These are phyloP conservation scores for Sporothrix globosa DNA, from an alignment of 2,329 filamentous ascomycete genomes.

Conservation along the genomic window DNA sequence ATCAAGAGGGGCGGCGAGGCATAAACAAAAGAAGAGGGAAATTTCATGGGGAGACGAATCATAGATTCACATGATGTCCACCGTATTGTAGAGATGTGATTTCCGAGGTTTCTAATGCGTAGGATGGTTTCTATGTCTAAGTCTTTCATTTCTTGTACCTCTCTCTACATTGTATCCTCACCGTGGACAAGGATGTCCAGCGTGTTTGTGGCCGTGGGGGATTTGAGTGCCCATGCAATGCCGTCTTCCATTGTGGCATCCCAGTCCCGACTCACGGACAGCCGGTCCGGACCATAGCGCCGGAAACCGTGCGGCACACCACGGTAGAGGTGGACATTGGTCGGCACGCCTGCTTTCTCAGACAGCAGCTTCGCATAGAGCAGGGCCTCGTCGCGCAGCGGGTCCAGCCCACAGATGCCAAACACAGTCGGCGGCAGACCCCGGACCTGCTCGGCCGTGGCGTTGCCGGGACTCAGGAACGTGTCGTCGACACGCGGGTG, in stretches of 20 bases:
- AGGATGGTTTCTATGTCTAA: background rate
- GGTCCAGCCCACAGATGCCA: slow-evolving; percentile 32
- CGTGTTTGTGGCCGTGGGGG: slow-evolving; percentile 59
- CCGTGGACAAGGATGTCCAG: slow-evolving; percentile 42
- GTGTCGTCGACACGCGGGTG: slow-evolving; percentile 41
- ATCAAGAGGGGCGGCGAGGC: slow-evolving; percentile 1
- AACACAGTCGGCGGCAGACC: slow-evolving; percentile 38
- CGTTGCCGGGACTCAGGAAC: slow-evolving; percentile 48
- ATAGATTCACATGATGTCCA: background rate
- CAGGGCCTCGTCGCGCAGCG: slow-evolving; percentile 35
- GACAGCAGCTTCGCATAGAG: slow-evolving; percentile 34
- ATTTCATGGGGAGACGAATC: background rate
- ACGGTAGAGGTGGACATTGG: slow-evolving; percentile 39
- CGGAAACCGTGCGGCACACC: slow-evolving; percentile 36
- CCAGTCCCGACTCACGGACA: slow-evolving; percentile 45
- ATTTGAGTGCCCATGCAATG: slow-evolving; percentile 48
- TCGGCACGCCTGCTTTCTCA: slow-evolving; percentile 38
- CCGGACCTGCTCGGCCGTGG: slow-evolving; percentile 42
- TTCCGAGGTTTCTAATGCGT: background rate
- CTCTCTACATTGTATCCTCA: slow-evolving; percentile 2
- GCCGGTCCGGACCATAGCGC: slow-evolving; percentile 39
- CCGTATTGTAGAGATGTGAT: background rate
- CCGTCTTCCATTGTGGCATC: slow-evolving; percentile 56
- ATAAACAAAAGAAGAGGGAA: background rate
- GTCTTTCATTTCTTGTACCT: background rate